These are phyloP conservation scores for Euphorbia tirucalli DNA, from an alignment of 345 rosid species.

Conservation along the genomic window DNA sequence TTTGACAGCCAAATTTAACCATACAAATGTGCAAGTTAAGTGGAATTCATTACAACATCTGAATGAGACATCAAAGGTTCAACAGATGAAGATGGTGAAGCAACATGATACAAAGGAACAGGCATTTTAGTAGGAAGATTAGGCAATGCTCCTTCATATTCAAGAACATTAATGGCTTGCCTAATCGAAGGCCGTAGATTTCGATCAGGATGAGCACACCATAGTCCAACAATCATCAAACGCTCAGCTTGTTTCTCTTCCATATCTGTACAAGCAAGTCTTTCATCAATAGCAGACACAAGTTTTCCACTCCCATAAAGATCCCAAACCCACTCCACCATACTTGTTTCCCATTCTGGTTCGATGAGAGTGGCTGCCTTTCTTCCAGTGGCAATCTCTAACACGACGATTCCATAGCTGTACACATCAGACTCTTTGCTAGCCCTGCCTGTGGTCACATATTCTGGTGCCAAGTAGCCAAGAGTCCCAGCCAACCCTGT, in stretches of 20 bases:
- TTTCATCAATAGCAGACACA: conserved; percentile 34
- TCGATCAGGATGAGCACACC: conserved; percentile 62
- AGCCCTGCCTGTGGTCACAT: conserved; percentile 42
- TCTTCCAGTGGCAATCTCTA: conserved; percentile 19
- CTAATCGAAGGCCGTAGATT: conserved; percentile 44
- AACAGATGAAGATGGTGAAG: conserved; percentile 19
- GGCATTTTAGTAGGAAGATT: conserved; percentile 45
- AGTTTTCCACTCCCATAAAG: conserved; percentile 38
- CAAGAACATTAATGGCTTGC: conserved; percentile 52
- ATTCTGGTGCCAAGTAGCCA: conserved; percentile 58
- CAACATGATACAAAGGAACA: conserved; percentile 31
- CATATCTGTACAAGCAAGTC: conserved; percentile 26
- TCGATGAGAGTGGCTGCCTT: conserved; percentile 33
- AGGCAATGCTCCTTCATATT: conserved; percentile 41
- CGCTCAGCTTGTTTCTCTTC: conserved; percentile 38
- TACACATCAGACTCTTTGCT: conserved; percentile 33
- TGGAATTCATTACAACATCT: conserved; percentile 27
- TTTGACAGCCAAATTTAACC: background rate
- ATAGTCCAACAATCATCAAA: conserved; percentile 47
- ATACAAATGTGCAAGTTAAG: background rate
- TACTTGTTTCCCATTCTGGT: conserved; percentile 20
- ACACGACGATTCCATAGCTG: conserved; percentile 18
- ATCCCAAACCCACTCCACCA: conserved; percentile 57
- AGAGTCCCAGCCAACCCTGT: conserved; percentile 44
- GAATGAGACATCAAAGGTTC: conserved; percentile 36